These are phyloP conservation scores for Ettlia oleoabundans DNA, from an alignment of 139 green algal genomes.

Conservation along the genomic window DNA sequence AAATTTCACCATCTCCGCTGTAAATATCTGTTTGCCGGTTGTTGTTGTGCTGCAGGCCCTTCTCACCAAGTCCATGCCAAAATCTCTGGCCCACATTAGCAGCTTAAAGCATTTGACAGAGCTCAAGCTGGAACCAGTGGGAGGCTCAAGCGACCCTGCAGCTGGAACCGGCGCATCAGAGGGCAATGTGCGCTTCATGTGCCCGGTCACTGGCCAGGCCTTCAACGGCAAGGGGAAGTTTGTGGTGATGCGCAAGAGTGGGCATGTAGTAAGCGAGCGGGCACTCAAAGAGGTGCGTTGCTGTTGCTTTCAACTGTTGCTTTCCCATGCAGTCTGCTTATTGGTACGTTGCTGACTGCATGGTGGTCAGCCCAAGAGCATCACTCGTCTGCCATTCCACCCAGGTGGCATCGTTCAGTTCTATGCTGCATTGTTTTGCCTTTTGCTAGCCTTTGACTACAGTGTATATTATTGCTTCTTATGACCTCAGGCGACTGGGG, in stretches of 20 bases:
- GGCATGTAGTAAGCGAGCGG: slow-evolving; percentile 81
- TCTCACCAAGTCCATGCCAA: slow-evolving; percentile 75
- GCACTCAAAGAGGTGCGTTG: slow-evolving; percentile 75
- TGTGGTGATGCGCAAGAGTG: slow-evolving; percentile 54
- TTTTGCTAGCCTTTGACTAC: no score
- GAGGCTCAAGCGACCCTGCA: background rate
- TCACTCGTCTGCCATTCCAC: background rate
- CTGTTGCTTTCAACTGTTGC: background rate
- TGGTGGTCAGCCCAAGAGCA: no score
- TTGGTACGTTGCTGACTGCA: no score
- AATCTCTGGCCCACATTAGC: slow-evolving; percentile 71
- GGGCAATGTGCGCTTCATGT: slow-evolving; percentile 62
- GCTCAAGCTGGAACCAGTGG: slow-evolving; percentile 60
- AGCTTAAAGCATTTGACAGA: slow-evolving; percentile 71
- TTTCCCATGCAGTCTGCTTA: background rate
- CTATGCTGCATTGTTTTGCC: background rate
- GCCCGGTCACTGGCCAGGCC: slow-evolving; percentile 71
- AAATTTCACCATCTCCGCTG: no score
- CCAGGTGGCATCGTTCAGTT: background rate
- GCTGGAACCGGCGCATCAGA: slow-evolving; percentile 22
- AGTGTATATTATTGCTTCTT: no score
- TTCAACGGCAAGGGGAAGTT: slow-evolving; percentile 77
- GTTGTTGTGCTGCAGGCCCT: slow-evolving; percentile 40
- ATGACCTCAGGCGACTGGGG: no score
- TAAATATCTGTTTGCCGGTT: background rate